Percentiles rank a stretch among this genome's conserved stretches.
Evolutionary conservation across 2,329 filamentous ascomycete species (phyloP).

Genomic region (Diaporthe destruens): DNA sequence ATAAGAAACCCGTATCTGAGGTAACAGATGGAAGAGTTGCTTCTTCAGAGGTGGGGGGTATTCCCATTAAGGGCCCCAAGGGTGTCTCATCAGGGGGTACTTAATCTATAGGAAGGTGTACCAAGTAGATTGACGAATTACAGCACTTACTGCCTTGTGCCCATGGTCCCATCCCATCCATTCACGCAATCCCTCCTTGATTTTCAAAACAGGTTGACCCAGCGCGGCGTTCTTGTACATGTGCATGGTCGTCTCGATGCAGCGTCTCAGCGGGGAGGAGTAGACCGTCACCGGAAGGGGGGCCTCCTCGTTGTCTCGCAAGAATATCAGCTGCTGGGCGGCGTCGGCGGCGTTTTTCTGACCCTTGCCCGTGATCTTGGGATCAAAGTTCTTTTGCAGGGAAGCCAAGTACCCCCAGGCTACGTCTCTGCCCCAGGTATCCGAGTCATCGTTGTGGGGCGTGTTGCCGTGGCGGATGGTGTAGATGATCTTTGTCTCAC

Average conservation of each 20-base stretch:
- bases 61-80: no score
- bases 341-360: no score
- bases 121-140: no score
- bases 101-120: no score
- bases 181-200: constrained; percentile 40
- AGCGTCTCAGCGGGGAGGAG: constrained; percentile 36
- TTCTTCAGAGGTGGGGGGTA: no score
- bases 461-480: constrained; percentile 37
- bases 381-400: constrained; percentile 29
- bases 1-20: no score
- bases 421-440: constrained; percentile 22
- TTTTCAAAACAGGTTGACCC: not conserved
- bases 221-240: constrained; percentile 12
- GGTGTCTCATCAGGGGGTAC: no score
- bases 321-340: no score
- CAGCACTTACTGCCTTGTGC: constrained; percentile 21
- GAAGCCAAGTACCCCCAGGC: constrained; percentile 38
- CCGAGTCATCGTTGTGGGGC: constrained; percentile 33
- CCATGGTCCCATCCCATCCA: constrained; percentile 40
- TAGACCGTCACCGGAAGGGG: constrained; percentile 25
- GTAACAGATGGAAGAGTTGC: no score
- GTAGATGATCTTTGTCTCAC: constrained; percentile 21
- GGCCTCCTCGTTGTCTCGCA: not conserved
- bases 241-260: constrained; percentile 38
- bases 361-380: constrained; percentile 1